Percentiles rank a stretch among this genome's conserved stretches.
These are phyloP conservation scores for Pycnococcus provasolii DNA, from an alignment of 139 green algal species.

Conservation along the genomic window DNA sequence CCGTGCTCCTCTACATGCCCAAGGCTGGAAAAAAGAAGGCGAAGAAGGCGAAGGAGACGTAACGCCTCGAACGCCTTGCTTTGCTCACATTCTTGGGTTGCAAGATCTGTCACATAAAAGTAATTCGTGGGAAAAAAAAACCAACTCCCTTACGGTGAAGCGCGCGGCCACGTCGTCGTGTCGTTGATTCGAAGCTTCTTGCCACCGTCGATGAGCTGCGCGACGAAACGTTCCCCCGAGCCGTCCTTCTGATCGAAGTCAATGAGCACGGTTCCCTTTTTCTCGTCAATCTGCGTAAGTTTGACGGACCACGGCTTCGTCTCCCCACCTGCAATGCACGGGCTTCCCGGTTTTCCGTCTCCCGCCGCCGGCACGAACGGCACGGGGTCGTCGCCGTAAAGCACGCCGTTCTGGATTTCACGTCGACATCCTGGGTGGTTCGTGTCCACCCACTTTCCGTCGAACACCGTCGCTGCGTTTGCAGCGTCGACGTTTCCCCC, in stretches of 20 bases:
- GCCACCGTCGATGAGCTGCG: background rate
- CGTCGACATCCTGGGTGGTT: constrained; percentile 29
- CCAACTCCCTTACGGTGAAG: too few species aligned
- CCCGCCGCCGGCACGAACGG: constrained; percentile 16
- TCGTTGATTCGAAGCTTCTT: background rate
- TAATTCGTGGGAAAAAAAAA: too few species aligned
- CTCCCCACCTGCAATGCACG: background rate
- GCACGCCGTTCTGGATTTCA: constrained; percentile 4
- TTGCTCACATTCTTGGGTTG: too few species aligned
- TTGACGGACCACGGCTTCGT: constrained; percentile 19
- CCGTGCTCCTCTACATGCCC: too few species aligned
- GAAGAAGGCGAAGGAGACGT: too few species aligned
- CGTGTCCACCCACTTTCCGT: constrained; percentile 19
- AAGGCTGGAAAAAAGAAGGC: too few species aligned
- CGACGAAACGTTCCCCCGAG: constrained; percentile 14
- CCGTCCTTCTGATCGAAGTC: constrained; percentile 33
- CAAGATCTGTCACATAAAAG: too few species aligned
- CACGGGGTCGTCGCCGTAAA: constrained; percentile 17
- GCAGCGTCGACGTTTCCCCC: background rate
- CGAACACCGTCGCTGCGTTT: constrained; percentile 9
- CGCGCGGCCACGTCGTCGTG: background rate
- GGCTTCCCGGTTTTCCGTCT: background rate
- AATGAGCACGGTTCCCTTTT: constrained; percentile 20
- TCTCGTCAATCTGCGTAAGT: constrained; percentile 1
- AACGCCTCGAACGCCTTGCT: too few species aligned